Evolutionary conservation across 2,329 filamentous ascomycete genomes (phyloP).

Genomic region (Xylariaceae sp.): DNA sequence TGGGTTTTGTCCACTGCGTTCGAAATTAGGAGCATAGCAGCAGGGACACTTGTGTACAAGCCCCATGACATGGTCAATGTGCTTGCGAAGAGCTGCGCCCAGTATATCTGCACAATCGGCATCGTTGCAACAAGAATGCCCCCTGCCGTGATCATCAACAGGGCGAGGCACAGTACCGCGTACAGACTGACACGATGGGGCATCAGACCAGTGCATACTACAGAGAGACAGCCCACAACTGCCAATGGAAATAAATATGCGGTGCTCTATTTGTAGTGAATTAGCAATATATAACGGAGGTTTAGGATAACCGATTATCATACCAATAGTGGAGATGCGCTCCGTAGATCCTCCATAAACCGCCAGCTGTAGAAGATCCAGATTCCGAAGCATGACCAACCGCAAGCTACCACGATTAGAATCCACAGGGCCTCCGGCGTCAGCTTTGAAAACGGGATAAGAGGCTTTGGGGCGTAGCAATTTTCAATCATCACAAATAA

Average conservation of each 20-base stretch:
- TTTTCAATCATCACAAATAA: constrained; percentile 64
- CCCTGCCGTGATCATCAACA: constrained; percentile 51
- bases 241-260: constrained; percentile 38
- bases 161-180: constrained; percentile 51
- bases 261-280: constrained; percentile 29
- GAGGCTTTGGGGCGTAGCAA: constrained; percentile 48
- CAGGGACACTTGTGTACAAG: constrained; percentile 72
- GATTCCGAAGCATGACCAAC: constrained; percentile 50
- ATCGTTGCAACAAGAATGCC: constrained; percentile 52
- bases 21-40: constrained; percentile 64
- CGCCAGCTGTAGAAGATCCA: constrained; percentile 50
- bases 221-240: constrained; percentile 35
- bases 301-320: neutral
- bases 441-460: constrained; percentile 56
- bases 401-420: constrained; percentile 49
- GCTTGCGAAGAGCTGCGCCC: constrained; percentile 66
- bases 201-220: constrained; percentile 37
- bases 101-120: constrained; percentile 65
- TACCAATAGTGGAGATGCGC: constrained; percentile 41
- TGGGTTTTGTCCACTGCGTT: constrained; percentile 54
- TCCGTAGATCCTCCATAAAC: constrained; percentile 44
- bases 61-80: constrained; percentile 65
- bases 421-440: constrained; percentile 52
- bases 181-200: constrained; percentile 38
- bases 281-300: constrained; percentile 17